Percentiles rank a stretch among this genome's conserved stretches.
Evolutionary conservation across 1,139 yeast genomes (phyloP).

Genomic region (Yarrowia galli): DNA sequence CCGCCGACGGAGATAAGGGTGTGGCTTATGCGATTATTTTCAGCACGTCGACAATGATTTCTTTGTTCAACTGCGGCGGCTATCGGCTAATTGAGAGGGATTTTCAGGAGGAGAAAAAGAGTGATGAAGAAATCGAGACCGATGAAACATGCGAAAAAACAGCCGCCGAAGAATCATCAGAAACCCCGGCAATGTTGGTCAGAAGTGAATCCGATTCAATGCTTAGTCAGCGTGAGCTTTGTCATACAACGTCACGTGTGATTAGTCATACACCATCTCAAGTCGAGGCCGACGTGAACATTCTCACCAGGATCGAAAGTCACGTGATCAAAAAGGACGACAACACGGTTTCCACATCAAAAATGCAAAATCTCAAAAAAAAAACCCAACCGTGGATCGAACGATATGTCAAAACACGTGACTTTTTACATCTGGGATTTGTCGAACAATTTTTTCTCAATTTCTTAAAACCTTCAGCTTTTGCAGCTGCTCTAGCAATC

Average conservation of each 20-base stretch:
- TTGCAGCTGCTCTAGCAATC: slow-evolving; percentile 67
- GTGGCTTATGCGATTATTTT: slow-evolving; percentile 87
- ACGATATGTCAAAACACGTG: slow-evolving; percentile 3
- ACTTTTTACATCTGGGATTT: slow-evolving; percentile 16
- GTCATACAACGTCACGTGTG: slow-evolving; percentile 4
- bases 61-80: slow-evolving; percentile 80
- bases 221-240: too few relatives aligned
- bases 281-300: slow-evolving; percentile 14
- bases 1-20: slow-evolving; percentile 72
- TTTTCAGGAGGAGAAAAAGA: slow-evolving; percentile 51
- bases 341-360: neutral
- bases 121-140: slow-evolving; percentile 7
- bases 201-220: neutral
- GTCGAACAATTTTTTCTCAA: slow-evolving; percentile 57
- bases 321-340: neutral
- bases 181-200: neutral
- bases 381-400: slow-evolving; percentile 6
- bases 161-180: neutral
- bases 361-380: neutral
- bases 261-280: slow-evolving; percentile 14
- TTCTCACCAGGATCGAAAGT: slow-evolving; percentile 13
- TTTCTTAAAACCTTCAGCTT: slow-evolving; percentile 72
- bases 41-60: slow-evolving; percentile 70
- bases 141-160: neutral
- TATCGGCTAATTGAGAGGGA: slow-evolving; percentile 75